Conservation (phyloP, 2,329 filamentous ascomycete species). For the Neurospora crassa region DNA sequence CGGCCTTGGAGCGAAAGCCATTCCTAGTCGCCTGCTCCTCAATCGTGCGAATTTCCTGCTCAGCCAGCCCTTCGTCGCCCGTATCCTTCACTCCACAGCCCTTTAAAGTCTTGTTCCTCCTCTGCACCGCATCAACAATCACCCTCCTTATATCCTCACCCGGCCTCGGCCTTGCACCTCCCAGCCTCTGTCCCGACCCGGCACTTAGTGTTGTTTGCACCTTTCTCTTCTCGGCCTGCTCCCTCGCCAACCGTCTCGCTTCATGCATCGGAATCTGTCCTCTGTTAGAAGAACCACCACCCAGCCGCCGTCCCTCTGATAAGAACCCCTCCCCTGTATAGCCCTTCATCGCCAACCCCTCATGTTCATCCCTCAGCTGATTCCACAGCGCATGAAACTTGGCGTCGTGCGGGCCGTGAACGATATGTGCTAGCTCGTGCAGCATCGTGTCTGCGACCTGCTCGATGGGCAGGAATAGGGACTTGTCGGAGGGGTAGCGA, state of each 20-base stretch:
- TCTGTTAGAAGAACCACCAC: conserved; percentile 47
- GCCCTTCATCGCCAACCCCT: conserved; percentile 66
- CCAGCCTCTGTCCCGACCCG: conserved; percentile 63
- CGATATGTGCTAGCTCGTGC: conserved; percentile 86
- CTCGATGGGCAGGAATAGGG: conserved; percentile 72
- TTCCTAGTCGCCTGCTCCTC: conserved; percentile 54
- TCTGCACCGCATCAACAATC: conserved; percentile 62
- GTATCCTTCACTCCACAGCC: conserved; percentile 62
- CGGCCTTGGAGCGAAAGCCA: conserved; percentile 73
- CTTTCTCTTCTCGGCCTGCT: conserved; percentile 62
- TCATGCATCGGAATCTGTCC: conserved; percentile 57
- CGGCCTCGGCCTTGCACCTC: conserved; percentile 44
- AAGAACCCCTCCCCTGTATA: conserved; percentile 89
- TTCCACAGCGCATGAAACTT: conserved; percentile 84
- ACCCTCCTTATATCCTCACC: conserved; percentile 62
- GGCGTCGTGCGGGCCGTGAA: conserved; percentile 72
- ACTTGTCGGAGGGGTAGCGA: conserved; percentile 63
- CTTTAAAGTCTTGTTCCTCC: conserved; percentile 54
- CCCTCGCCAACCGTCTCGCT: conserved; percentile 63
- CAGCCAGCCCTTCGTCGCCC: conserved; percentile 58
- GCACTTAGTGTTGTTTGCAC: conserved; percentile 32
- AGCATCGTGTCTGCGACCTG: conserved; percentile 83
- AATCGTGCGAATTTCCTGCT: conserved; percentile 56
- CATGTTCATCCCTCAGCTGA: conserved; percentile 77
- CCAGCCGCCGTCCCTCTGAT: conserved; percentile 62